Conservation (phyloP, 352 stramenopile genomes). For the Phytopythium helicoides region DNA sequence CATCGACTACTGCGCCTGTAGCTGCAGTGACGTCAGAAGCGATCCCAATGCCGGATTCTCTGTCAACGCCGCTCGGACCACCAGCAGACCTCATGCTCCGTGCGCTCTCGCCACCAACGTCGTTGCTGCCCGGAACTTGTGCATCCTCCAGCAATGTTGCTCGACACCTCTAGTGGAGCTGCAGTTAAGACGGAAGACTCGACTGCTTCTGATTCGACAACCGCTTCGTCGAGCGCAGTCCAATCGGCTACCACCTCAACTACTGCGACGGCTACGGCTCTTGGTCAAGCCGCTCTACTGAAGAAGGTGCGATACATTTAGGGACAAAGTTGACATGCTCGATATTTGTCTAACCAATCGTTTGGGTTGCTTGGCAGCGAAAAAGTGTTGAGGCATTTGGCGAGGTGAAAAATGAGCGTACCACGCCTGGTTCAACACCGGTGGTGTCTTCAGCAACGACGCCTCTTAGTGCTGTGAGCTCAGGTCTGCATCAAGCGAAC, state of each 20-base stretch:
- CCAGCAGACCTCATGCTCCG: slow-evolving; percentile 68
- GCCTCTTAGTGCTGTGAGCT: slow-evolving; percentile 12
- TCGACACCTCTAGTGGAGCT: slow-evolving; percentile 5
- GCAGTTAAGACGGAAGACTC: neutral
- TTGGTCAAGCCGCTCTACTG: slow-evolving; percentile 1
- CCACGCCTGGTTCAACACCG: slow-evolving; percentile 7
- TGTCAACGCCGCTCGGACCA: slow-evolving; percentile 54
- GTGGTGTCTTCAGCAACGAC: slow-evolving; percentile 12
- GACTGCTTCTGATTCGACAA: neutral
- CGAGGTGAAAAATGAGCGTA: slow-evolving; percentile 30
- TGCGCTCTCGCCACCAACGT: slow-evolving; percentile 68
- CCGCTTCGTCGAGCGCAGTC: neutral
- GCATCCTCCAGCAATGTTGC: slow-evolving; percentile 35
- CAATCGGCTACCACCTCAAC: slow-evolving; percentile 1
- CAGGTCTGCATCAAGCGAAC: slow-evolving; percentile 20
- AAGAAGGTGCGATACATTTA: slow-evolving; percentile 6
- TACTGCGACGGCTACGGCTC: slow-evolving; percentile 1
- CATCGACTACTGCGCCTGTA: neutral
- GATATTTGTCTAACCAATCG: neutral
- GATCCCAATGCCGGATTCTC: slow-evolving; percentile 19
- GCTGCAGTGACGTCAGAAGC: neutral
- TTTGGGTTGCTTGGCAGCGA: slow-evolving; percentile 21
- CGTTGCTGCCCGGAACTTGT: slow-evolving; percentile 60
- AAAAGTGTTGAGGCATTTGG: slow-evolving; percentile 53
- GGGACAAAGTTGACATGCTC: neutral